Base-by-base conservation (phyloP, 2,329 filamentous ascomycete genomes). In the Hortaea werneckii region DNA sequence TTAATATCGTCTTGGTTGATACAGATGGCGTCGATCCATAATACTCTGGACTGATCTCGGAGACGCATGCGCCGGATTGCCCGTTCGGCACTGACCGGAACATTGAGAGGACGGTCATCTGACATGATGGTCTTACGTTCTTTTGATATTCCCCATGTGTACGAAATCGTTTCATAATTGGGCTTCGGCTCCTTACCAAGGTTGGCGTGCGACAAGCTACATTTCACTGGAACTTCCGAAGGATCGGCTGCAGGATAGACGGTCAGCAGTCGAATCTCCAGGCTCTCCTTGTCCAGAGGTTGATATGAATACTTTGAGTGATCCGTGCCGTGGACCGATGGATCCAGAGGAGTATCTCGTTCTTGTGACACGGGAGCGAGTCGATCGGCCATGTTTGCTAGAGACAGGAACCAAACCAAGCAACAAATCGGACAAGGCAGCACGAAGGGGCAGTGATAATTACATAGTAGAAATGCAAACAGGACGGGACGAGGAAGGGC, bases 11-110 rank as follows among this genome's bases (percentile, higher is more conserved):
- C 5, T n/a, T 40, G 37, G 10, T 38, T 29, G 6, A 44, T 39
- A 26, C 37, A 44, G 7, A 44, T n/a, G 28, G 42, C 37, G 12
- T 44, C 42, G 11, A 39, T 29, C 42, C 42, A 44, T 4, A 37
- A 11, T 4, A 13, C 30, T n/a, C 27, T 12, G 6, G 7, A 6
- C n/a, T 28, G 32, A 29, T 29, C 37, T n/a, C 5, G 37, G 27
- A 12, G 11, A 29, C 35, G 27, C 37, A 38, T 38, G 6, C 32
- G 27, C 5, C 13, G 27, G 1, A 44, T 10, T 7, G 13, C 34
- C 1, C 26, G 6, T n/a, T 29, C 2, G 13, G 35, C 27, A 27
- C 20, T 44, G 10, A 6, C 35, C 2, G 34, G 12, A 11, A 39
- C 28, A 5, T 44, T 11, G 5, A 43, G 29, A 10, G 3, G 1